phyloP scores from a whole-genome alignment of 2,329 filamentous ascomycete species.

The Diaporthe nobilis region DNA sequence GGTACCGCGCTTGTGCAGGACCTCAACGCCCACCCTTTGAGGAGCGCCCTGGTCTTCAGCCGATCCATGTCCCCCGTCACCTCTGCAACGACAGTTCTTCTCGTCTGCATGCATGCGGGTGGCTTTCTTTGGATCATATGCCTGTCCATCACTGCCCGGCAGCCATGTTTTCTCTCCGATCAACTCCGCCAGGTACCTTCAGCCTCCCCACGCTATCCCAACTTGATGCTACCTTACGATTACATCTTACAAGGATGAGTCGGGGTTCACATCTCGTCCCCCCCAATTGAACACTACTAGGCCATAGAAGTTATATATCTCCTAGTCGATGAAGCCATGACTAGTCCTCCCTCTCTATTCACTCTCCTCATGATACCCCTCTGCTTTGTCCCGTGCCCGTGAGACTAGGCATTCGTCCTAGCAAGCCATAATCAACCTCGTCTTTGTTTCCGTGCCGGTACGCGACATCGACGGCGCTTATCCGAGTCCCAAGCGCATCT shows the following conservation, averaged over 20 bases:
- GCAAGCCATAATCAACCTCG: neutral
- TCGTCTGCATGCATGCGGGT: slow-evolving; percentile 12
- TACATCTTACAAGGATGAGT: slow-evolving; percentile 22
- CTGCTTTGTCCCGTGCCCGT: slow-evolving; percentile 1
- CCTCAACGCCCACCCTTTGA: slow-evolving; percentile 14
- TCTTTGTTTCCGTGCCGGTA: slow-evolving; percentile 20
- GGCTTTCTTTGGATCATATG: neutral
- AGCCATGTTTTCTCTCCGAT: slow-evolving; percentile 12
- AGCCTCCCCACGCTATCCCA: slow-evolving; percentile 32
- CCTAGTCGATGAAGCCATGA: slow-evolving; percentile 30
- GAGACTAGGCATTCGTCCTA: neutral
- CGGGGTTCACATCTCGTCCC: slow-evolving; percentile 1
- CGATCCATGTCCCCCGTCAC: slow-evolving; percentile 26
- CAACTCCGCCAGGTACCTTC: slow-evolving; percentile 21
- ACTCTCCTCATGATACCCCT: slow-evolving; percentile 32
- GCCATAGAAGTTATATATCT: slow-evolving; percentile 24
- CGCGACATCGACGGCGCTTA: slow-evolving; percentile 4
- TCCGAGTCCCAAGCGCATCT: neutral
- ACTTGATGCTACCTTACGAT: slow-evolving; percentile 29
- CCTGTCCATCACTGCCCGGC: slow-evolving; percentile 18
- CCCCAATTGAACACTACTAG: slow-evolving; percentile 12
- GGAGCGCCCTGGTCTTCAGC: slow-evolving; percentile 8
- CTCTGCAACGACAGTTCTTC: neutral
- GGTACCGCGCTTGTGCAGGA: slow-evolving; percentile 32
- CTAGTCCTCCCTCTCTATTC: slow-evolving; percentile 9